These are phyloP conservation scores for Gracilaria domingensis DNA, from an alignment of 23 red algal species.

Conservation along the genomic window DNA sequence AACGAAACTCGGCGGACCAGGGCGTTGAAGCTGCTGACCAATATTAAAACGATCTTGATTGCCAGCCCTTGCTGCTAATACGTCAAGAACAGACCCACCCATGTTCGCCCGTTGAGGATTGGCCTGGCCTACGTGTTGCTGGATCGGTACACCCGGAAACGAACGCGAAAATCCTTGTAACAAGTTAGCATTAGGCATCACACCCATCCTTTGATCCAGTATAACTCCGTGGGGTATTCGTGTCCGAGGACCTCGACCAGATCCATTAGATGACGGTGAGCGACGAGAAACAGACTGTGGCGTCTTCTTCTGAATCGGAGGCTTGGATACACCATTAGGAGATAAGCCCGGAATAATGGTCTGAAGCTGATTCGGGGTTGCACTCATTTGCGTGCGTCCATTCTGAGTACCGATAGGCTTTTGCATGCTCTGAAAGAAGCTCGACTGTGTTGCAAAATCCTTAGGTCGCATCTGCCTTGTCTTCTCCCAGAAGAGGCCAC, in stretches of 20 bases:
- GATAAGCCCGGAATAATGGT: conserved; percentile 2
- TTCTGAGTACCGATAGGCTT: conserved; percentile 13
- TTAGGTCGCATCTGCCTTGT: conserved; percentile 48
- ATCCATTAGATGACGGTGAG: conserved; percentile 24
- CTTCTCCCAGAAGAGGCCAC: conserved; percentile 60
- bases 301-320: conserved; percentile 47
- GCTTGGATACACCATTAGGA: conserved; percentile 44
- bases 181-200: conserved; percentile 3
- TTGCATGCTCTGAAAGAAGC: conserved; percentile 30
- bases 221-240: conserved; percentile 11
- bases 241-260: conserved; percentile 1
- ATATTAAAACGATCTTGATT: conserved; percentile 36
- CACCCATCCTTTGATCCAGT: neutral
- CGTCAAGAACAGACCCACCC: conserved; percentile 35
- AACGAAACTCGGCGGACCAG: neutral
- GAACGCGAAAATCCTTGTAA: conserved; percentile 12
- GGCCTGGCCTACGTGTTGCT: neutral
- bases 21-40: conserved; percentile 19
- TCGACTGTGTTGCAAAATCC: conserved; percentile 31
- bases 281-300: conserved; percentile 3
- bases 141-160: neutral
- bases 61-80: neutral
- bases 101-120: conserved; percentile 3
- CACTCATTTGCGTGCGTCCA: neutral
- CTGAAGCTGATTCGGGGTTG: neutral